A percentile compares a stretch with the other conserved stretches of the same genome.
Evolutionary conservation across 106 monocot species (phyloP).

Genomic region (Platanthera zijinensis): DNA sequence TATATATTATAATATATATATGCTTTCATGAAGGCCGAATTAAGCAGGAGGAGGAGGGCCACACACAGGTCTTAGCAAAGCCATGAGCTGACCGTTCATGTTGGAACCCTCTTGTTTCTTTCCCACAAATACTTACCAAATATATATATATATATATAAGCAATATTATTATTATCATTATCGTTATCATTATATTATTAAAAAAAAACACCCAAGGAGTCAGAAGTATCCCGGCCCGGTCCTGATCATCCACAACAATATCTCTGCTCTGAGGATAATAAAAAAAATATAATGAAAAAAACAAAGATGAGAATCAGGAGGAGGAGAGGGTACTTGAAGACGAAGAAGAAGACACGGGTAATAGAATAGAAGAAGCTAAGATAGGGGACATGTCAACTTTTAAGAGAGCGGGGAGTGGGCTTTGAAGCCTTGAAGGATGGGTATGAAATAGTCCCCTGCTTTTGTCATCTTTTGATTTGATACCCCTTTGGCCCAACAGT

Average conservation of each 20-base stretch:
- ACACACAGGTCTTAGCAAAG: constrained; percentile 9
- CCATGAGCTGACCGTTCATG: constrained; percentile 33
- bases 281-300: not conserved
- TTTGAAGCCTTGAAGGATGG: not conserved
- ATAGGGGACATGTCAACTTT: too few species aligned
- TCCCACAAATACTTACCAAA: not conserved
- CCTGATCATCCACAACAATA: not conserved
- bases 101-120: not conserved
- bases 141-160: not conserved
- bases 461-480: constrained; percentile 5
- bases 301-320: too few species aligned
- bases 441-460: not conserved
- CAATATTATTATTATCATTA: too few species aligned
- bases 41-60: not conserved
- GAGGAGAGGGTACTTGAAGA: too few species aligned
- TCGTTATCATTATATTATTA: too few species aligned
- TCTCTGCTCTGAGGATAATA: not conserved
- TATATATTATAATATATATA: too few species aligned
- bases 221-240: not conserved
- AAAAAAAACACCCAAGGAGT: not conserved
- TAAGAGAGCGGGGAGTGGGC: not conserved
- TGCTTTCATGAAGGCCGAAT: not conserved
- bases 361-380: too few species aligned
- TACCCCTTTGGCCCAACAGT: constrained; percentile 1
- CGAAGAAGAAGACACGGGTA: too few species aligned